Conservation (phyloP, 1,284 basidiomycete genomes). For the Ceratobasidium sp. region DNA sequence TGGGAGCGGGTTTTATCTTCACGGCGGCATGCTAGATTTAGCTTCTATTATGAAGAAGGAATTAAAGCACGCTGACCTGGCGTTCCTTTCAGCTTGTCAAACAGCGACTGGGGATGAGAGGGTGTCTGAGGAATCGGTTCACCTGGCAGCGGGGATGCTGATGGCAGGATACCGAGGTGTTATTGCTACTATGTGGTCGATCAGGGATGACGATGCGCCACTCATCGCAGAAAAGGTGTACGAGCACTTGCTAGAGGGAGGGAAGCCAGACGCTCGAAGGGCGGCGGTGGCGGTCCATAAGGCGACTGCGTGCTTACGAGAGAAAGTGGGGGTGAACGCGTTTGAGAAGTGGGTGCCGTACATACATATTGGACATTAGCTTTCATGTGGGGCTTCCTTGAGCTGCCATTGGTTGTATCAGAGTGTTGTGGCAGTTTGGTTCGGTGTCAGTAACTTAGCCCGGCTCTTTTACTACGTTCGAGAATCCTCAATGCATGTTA, state of each 20-base stretch:
- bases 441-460: no score
- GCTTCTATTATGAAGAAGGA: neutral
- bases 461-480: no score
- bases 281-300: neutral
- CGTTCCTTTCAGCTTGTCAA: conserved; percentile 12
- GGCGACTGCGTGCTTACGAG: neutral
- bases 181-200: conserved; percentile 29
- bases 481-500: no score
- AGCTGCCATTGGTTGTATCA: no score
- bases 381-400: no score
- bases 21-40: neutral
- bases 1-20: neutral
- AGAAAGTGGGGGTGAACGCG: neutral
- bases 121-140: conserved; percentile 12
- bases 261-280: neutral
- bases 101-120: conserved; percentile 1
- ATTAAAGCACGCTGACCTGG: neutral
- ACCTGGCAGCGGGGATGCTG: conserved; percentile 19
- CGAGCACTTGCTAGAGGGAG: conserved; percentile 1
- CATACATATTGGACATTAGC: conserved; percentile 6
- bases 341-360: neutral
- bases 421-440: no score
- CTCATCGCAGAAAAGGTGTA: conserved; percentile 19
- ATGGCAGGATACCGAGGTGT: conserved; percentile 10
- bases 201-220: conserved; percentile 31